Evolutionary conservation across 176 grass and related monocot genomes (phyloP), one percentile per base, ranked within the genome.

Genomic region (Phragmites australis): DNA sequence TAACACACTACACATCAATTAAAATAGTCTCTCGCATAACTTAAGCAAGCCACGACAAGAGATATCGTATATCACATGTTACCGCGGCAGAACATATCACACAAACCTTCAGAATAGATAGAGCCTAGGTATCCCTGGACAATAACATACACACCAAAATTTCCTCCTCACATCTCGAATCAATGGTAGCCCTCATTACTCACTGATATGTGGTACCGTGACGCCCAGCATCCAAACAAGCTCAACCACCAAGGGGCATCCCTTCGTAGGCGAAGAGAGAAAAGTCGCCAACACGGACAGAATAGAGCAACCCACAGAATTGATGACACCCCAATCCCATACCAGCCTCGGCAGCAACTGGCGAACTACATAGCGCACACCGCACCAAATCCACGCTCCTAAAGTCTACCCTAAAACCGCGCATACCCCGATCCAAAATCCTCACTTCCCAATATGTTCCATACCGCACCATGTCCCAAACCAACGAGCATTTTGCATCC

Each of bases 31-130:
- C 34, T 2, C 34, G 34, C 34, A 37, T 37, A 37, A 37, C 34
- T 2, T 2, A 37, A 37, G 2, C 2, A 37, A 37, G 34, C 34
- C 2, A 37, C 34, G 34, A 37, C 34, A 37, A 37, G 34, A 37
- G 34, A 42, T 4, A 80, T 10, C 53, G 19, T 0, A 17, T 7
- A 12, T 25, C 13, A 0, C 57, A 2, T 30, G 32, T n/a, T n/a
- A n/a, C 15, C 23, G 2, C 6, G 29, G n/a, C 8, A 45, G 10
- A 47, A 70, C 17, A 59, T 12, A n/a, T 29, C 26, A 32, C 55
- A 61, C 17, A 67, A 43, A 43, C 31, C 52, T 31, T 68, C n/a
- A 60, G 3, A 52, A 62, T 76, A 70, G 53, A 50, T 60, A 65
- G 22, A 75, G 6, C 12, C 30, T 74, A 30, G 59, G 49, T 58